These are phyloP conservation scores for Phialophora macrospora DNA, from an alignment of 2,329 filamentous ascomycete genomes.

Conservation along the genomic window DNA sequence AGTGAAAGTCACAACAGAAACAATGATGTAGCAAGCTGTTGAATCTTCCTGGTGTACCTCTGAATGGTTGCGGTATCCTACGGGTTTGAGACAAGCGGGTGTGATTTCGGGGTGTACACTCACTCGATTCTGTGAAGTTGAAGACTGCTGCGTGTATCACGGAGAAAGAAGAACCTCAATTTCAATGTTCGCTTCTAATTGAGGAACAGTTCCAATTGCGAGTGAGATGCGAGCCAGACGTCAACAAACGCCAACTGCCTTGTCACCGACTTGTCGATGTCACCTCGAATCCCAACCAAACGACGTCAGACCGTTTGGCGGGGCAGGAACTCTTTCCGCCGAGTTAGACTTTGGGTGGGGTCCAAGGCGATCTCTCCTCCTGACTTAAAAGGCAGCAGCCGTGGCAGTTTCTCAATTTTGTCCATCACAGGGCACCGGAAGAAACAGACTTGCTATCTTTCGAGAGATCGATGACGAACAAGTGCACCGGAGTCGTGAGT, in stretches of 20 bases:
- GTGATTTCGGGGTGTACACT: not conserved
- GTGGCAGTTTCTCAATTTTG: not conserved
- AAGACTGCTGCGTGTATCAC: not conserved
- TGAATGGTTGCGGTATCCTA: not conserved
- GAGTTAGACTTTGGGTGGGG: not conserved
- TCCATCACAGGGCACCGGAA: not conserved
- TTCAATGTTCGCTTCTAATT: not conserved
- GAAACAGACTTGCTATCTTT: not conserved
- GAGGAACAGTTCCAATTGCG: not conserved
- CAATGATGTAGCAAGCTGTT: not conserved
- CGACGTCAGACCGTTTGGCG: conserved; percentile 15
- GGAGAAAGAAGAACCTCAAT: too few relatives aligned
- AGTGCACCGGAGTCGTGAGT: not conserved
- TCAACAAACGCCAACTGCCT: not conserved
- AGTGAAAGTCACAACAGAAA: not conserved
- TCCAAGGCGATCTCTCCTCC: not conserved
- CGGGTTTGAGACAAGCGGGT: not conserved
- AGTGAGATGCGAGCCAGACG: not conserved
- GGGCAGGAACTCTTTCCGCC: conserved; percentile 3
- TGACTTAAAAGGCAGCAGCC: not conserved
- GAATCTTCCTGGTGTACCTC: not conserved
- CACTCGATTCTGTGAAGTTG: not conserved
- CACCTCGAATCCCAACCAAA: conserved; percentile 11
- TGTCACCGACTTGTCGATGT: too few relatives aligned
- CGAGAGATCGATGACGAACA: not conserved